Base-by-base conservation (phyloP, 208 protist genomes). In the Leptomonas pyrrhocoris region DNA sequence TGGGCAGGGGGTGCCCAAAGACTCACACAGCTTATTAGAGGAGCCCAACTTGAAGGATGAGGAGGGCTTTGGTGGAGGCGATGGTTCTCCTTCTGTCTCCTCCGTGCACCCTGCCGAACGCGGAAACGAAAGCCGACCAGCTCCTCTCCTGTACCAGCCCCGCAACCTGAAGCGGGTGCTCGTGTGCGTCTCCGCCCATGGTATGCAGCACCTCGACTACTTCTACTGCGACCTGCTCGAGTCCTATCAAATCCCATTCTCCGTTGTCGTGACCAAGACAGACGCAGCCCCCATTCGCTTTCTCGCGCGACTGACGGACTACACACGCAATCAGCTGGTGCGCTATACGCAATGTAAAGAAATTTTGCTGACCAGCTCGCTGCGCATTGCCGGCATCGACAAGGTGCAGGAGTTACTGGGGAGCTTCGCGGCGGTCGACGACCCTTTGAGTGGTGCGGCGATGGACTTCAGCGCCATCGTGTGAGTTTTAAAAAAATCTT, bases 221-320 rank as follows among this genome's bases (percentile, higher is more conserved):
- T 65, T 50, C 7, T 94, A 94, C 68, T 84, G 88, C 62, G 82
- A 94, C 55, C 48, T 88, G 36, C 83, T 96, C 19, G 85, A 96
- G 64, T 53, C 70, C 0, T 72, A 88, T 19, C 61, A 43, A 15
- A 79, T 96, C 30, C 89, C 89, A 18, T 96, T 96, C 46, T 73
- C 84, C 25, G 88, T 96, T 6, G 83, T 96, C 30, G 38, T 96
- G 23, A 94, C 89, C n/a, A 96, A 96, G 51, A 96, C 89, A 4
- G 92, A 96, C 57, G 81, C 81, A 21, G 88, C 86, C 0, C 89
- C 87, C 9, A 92, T 96, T 64, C 86, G 86, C 27, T 88, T 89
- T n/a, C 85, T 96, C 1, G 89, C 90, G 0, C 88, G 92, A 0
- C 69, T 96, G 28, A 80, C 83, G 0, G 92, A 94, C 68, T 83